Evolutionary conservation across 106 monocot species (phyloP).

Genomic region (Alisma plantagoaquatica): DNA sequence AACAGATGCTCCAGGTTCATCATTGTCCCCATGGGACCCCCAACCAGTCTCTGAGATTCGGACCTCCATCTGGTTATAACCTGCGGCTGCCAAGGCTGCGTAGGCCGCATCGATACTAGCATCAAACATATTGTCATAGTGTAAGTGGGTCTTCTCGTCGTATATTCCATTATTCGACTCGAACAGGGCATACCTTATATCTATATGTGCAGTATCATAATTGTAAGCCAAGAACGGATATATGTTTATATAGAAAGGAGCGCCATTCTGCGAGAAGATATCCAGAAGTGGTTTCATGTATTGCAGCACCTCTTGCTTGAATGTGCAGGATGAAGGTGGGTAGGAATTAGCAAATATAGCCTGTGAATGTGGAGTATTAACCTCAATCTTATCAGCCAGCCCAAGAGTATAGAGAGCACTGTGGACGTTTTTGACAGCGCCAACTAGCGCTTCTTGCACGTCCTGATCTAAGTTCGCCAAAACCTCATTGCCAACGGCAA

Average conservation of each 20-base stretch:
- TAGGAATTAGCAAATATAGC: constrained; percentile 71
- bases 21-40: constrained; percentile 64
- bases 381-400: constrained; percentile 41
- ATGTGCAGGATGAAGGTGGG: constrained; percentile 71
- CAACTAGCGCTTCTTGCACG: constrained; percentile 43
- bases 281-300: constrained; percentile 74
- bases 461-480: constrained; percentile 49
- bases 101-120: constrained; percentile 83
- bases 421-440: constrained; percentile 72
- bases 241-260: constrained; percentile 64
- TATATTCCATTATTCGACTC: constrained; percentile 50
- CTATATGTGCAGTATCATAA: constrained; percentile 67
- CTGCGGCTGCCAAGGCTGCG: constrained; percentile 64
- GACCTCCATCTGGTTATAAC: constrained; percentile 65
- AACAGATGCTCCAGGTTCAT: constrained; percentile 60
- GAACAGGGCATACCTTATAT: constrained; percentile 80
- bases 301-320: constrained; percentile 36
- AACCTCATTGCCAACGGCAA: constrained; percentile 84
- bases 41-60: constrained; percentile 84
- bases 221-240: constrained; percentile 90
- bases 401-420: constrained; percentile 40
- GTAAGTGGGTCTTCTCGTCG: constrained; percentile 57
- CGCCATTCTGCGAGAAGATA: constrained; percentile 36
- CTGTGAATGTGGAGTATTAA: constrained; percentile 67
- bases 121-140: constrained; percentile 97